Percentiles rank a stretch among this genome's conserved stretches.
phyloP scores from a whole-genome alignment of 2,329 filamentous ascomycete genomes.

The Scopulariopsis brevicaulis region DNA sequence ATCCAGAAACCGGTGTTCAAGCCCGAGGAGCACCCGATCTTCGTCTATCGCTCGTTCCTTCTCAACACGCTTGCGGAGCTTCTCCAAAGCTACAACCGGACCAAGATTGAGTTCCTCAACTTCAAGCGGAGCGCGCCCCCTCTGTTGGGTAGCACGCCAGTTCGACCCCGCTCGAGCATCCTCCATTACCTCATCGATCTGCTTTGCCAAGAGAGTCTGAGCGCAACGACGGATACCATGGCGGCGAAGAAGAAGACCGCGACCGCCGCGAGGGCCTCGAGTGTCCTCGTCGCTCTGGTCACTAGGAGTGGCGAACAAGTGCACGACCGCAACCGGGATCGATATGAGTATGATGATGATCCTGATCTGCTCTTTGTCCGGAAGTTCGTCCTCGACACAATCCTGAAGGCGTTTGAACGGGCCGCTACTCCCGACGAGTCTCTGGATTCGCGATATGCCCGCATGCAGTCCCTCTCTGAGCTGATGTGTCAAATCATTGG shows the following conservation, averaged over 20 bases:
- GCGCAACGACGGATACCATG: slow-evolving; percentile 62
- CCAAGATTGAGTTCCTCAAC: slow-evolving; percentile 98
- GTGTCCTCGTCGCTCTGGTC: slow-evolving; percentile 76
- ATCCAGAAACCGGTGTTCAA: slow-evolving; percentile 68
- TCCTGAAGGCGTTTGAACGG: slow-evolving; percentile 84
- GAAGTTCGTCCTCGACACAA: slow-evolving; percentile 88
- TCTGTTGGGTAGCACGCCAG: slow-evolving; percentile 72
- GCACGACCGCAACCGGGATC: slow-evolving; percentile 42
- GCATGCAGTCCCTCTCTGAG: slow-evolving; percentile 78
- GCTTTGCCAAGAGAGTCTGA: slow-evolving; percentile 47
- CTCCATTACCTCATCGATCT: slow-evolving; percentile 87
- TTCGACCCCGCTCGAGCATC: slow-evolving; percentile 85
- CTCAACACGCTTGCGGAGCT: slow-evolving; percentile 87
- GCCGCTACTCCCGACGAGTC: slow-evolving; percentile 68
- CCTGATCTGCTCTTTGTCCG: slow-evolving; percentile 82
- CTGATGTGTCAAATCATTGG: slow-evolving; percentile 89
- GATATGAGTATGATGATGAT: slow-evolving; percentile 62
- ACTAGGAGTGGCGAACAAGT: slow-evolving; percentile 74
- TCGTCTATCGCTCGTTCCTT: slow-evolving; percentile 91
- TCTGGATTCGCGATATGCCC: slow-evolving; percentile 75
- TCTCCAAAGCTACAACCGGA: slow-evolving; percentile 80
- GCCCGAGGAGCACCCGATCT: slow-evolving; percentile 86
- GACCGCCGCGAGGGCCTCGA: slow-evolving; percentile 77
- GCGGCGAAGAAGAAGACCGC: slow-evolving; percentile 72
- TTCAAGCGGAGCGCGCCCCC: slow-evolving; percentile 90